Evolutionary conservation across 345 rosid genomes (phyloP).

Genomic region (Dovyalis caffra): DNA sequence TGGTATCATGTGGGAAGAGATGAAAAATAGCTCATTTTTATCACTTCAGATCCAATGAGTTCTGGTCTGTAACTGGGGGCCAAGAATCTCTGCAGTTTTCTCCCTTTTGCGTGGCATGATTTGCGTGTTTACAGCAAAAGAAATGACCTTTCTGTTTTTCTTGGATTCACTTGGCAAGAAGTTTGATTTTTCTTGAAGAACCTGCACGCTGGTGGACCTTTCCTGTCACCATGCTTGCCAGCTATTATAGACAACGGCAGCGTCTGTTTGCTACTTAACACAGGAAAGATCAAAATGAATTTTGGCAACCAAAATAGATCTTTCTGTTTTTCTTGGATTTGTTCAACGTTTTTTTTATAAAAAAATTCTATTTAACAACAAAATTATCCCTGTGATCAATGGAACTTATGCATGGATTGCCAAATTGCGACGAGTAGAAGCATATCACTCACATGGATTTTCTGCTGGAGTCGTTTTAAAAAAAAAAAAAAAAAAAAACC

Average conservation of each 20-base stretch:
- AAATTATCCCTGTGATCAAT: neutral
- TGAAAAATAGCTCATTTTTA: neutral
- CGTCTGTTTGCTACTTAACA: neutral
- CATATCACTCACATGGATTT: neutral
- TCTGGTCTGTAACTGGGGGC: neutral
- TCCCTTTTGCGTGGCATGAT: neutral
- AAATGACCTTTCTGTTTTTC: neutral
- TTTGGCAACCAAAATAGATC: neutral
- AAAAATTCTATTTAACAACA: neutral
- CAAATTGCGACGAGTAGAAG: neutral
- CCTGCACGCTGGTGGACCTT: neutral
- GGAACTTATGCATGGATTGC: neutral
- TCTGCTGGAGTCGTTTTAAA: too few relatives aligned
- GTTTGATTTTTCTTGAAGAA: neutral
- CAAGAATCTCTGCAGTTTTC: neutral
- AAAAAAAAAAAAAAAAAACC: too few relatives aligned
- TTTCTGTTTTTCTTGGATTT: too few relatives aligned
- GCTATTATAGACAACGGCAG: neutral
- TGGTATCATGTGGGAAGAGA: neutral
- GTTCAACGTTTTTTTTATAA: too few relatives aligned
- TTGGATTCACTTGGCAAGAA: neutral
- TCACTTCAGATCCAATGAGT: neutral
- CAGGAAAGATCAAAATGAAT: neutral
- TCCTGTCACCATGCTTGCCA: neutral
- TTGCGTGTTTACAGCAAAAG: neutral